Evolutionary conservation across 176 grass and related monocot species (phyloP), one percentile per base, ranked within the genome.

Genomic region (Phragmites australis): DNA sequence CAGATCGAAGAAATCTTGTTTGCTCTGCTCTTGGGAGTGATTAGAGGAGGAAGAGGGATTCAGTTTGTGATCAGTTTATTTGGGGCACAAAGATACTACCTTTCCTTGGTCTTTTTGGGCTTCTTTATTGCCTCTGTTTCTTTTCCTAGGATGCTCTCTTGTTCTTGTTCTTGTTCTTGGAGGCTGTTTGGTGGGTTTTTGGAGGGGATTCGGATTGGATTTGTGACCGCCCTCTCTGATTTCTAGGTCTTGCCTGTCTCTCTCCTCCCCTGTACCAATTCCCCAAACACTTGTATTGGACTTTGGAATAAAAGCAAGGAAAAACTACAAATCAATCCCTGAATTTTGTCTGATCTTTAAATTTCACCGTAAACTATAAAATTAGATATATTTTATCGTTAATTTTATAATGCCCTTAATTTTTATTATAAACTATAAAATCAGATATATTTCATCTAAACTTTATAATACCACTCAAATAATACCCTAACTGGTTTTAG

Each of bases 191-290:
- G 72, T 89, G 83, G 83, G 70, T 45, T 89, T 84, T 80, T 65
- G 77, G 79, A 87, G 60, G 67, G 68, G 84, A 83, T 79, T 87
- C 77, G 70, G 81, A 76, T 81, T 76, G 82, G 77, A 89, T 84
- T 81, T 60, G 72, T 70, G 74, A n/a, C 64, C 52, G 64, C 17
- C 64, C 72, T 65, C 65, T 66, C 66, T 86, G 68, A 77, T 83
- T 51, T 78, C 72, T 90, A 79, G 74, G 69, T 83, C 83, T 86
- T 87, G 70, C 47, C 44, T 39, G 14, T 16, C 83, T 80, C 50
- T 75, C 70, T 76, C 71, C 65, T 43, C 57, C 52, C 26, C 31
- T 21, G 43, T 55, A 54, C 70, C 87, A 71, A 70, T 89, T 70
- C 59, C 77, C 59, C 75, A 25, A 83, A 40, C 68, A 90, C 88